Percentiles rank a stretch among this genome's conserved stretches.
These are phyloP conservation scores for Gautieria morchelliformis DNA, from an alignment of 768 basidiomycete genomes.

Conservation along the genomic window DNA sequence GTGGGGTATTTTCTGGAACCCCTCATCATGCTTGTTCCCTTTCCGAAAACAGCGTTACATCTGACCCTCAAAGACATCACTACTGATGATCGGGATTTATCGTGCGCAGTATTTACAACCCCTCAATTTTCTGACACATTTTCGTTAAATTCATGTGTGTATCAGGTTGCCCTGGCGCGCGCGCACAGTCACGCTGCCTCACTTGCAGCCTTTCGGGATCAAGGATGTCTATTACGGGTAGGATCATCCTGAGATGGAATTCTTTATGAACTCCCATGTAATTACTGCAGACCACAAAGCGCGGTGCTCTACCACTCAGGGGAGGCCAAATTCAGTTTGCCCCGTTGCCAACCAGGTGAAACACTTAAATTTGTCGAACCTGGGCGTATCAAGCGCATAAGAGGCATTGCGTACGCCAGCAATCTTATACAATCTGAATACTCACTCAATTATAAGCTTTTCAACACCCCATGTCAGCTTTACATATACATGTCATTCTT, in stretches of 20 bases:
- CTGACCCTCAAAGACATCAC: slow-evolving; percentile 85
- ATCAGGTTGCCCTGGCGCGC: slow-evolving; percentile 76
- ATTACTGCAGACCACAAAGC: slow-evolving; percentile 71
- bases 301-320: slow-evolving; percentile 84
- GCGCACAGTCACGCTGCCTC: slow-evolving; percentile 86
- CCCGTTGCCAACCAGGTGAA: slow-evolving; percentile 87
- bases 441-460: background rate
- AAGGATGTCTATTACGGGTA: slow-evolving; percentile 76
- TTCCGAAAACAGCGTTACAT: slow-evolving; percentile 79
- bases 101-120: slow-evolving; percentile 39
- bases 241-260: slow-evolving; percentile 12
- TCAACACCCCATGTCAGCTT: too few relatives aligned
- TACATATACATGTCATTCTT: too few relatives aligned
- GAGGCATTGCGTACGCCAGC: slow-evolving; percentile 80
- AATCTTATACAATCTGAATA: background rate
- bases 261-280: background rate
- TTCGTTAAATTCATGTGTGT: background rate
- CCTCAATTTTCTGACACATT: background rate
- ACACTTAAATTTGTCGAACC: slow-evolving; percentile 87
- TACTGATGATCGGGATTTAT: slow-evolving; percentile 85
- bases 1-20: slow-evolving; percentile 95
- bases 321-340: slow-evolving; percentile 95
- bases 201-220: slow-evolving; percentile 83
- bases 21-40: slow-evolving; percentile 82
- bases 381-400: slow-evolving; percentile 88